phyloP scores from a whole-genome alignment of 345 rosid species.

The Rhizophora mangle region DNA sequence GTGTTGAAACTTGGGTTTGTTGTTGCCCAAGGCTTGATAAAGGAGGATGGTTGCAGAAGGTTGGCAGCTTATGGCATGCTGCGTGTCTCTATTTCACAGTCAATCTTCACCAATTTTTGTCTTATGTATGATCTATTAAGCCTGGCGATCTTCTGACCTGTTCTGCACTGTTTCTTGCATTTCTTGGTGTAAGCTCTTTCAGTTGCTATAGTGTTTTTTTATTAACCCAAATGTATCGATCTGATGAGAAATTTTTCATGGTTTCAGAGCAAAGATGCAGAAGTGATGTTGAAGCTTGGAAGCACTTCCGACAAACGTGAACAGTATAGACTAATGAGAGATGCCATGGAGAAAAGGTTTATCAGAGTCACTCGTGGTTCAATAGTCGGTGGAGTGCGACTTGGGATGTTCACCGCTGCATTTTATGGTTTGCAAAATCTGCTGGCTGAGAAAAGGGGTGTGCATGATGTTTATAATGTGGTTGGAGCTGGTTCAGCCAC shows the following conservation, averaged over 20 bases:
- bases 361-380: constrained; percentile 84
- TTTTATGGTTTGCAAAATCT: constrained; percentile 73
- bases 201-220: neutral
- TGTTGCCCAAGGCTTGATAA: too few relatives aligned
- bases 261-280: constrained; percentile 87
- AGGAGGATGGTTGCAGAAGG: too few relatives aligned
- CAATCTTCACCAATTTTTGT: too few relatives aligned
- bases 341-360: constrained; percentile 95
- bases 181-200: neutral
- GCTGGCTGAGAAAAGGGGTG: constrained; percentile 74
- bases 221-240: too few relatives aligned
- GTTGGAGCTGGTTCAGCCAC: constrained; percentile 96
- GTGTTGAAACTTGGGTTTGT: neutral
- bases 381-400: constrained; percentile 82
- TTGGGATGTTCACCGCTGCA: constrained; percentile 87
- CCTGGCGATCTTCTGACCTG: neutral
- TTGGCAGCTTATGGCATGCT: too few relatives aligned
- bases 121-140: too few relatives aligned
- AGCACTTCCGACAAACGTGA: constrained; percentile 89
- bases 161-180: neutral
- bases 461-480: constrained; percentile 73
- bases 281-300: constrained; percentile 92
- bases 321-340: constrained; percentile 80
- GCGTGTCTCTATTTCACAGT: too few relatives aligned
- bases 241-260: neutral